Conservation (phyloP, 495 filamentous ascomycete genomes). For the Penicillium parvum region DNA sequence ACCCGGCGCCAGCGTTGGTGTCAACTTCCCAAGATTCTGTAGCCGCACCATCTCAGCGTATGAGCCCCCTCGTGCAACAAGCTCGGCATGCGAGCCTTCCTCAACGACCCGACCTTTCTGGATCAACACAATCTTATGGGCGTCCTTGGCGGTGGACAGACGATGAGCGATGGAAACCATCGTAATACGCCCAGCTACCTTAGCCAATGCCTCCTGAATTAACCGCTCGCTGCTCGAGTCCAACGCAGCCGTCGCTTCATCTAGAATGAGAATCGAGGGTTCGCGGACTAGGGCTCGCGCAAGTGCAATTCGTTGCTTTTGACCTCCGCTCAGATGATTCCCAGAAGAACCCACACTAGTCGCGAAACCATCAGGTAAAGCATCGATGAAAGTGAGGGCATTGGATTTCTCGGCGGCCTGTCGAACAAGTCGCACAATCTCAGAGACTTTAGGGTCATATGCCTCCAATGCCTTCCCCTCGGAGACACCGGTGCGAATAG, state of each 20-base stretch:
- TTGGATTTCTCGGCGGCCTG: constrained; percentile 37
- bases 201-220: constrained; percentile 44
- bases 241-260: constrained; percentile 67
- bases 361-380: constrained; percentile 44
- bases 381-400: constrained; percentile 40
- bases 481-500: constrained; percentile 23
- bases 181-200: constrained; percentile 34
- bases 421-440: constrained; percentile 36
- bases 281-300: constrained; percentile 68
- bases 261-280: constrained; percentile 69
- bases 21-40: constrained; percentile 28
- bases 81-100: constrained; percentile 43
- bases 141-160: constrained; percentile 44
- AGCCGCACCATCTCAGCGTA: constrained; percentile 41
- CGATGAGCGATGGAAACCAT: constrained; percentile 41
- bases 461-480: constrained; percentile 19
- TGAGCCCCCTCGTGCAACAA: constrained; percentile 27
- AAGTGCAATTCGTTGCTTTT: constrained; percentile 60
- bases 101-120: constrained; percentile 47
- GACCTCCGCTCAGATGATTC: constrained; percentile 53
- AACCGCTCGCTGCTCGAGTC: constrained; percentile 48
- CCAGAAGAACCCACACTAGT: constrained; percentile 51
- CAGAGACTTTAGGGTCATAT: constrained; percentile 19
- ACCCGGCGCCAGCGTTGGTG: background rate
- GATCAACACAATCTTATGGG: constrained; percentile 59